Percentiles rank a stretch among this genome's conserved stretches.
These are phyloP conservation scores for Rhodofomes roseus DNA, from an alignment of 1,284 basidiomycete genomes.

Conservation along the genomic window DNA sequence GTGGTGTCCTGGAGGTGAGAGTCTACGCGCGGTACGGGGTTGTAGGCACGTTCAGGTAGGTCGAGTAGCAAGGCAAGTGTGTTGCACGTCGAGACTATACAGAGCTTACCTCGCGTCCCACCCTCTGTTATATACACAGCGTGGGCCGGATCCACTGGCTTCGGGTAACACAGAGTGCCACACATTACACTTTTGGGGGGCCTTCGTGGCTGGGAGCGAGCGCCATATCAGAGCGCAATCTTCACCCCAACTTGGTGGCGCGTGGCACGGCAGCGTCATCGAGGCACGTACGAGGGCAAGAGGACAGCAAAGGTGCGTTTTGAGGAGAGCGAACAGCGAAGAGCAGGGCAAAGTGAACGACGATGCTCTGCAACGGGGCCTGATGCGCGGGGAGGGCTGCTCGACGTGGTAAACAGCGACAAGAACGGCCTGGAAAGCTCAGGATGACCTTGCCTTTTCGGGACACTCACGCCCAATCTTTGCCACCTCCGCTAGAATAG, in stretches of 20 bases:
- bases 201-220: constrained; percentile 19
- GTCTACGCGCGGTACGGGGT: background rate
- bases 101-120: background rate
- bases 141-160: constrained; percentile 8
- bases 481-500: background rate
- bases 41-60: constrained; percentile 7
- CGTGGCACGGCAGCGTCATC: background rate
- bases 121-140: constrained; percentile 3
- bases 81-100: constrained; percentile 1
- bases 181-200: constrained; percentile 19
- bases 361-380: background rate
- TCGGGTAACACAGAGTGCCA: constrained; percentile 1
- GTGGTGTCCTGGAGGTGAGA: background rate
- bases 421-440: constrained; percentile 3
- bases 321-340: background rate
- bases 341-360: background rate
- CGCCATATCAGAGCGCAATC: constrained; percentile 10
- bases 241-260: constrained; percentile 8
- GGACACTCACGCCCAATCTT: background rate
- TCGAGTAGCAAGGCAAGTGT: constrained; percentile 8
- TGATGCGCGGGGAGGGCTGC: background rate
- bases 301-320: background rate
- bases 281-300: background rate
- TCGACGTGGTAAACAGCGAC: background rate
- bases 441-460: constrained; percentile 2